These are phyloP conservation scores for Paramarasmius palmivorus DNA, from an alignment of 1,284 basidiomycete species.

Conservation along the genomic window DNA sequence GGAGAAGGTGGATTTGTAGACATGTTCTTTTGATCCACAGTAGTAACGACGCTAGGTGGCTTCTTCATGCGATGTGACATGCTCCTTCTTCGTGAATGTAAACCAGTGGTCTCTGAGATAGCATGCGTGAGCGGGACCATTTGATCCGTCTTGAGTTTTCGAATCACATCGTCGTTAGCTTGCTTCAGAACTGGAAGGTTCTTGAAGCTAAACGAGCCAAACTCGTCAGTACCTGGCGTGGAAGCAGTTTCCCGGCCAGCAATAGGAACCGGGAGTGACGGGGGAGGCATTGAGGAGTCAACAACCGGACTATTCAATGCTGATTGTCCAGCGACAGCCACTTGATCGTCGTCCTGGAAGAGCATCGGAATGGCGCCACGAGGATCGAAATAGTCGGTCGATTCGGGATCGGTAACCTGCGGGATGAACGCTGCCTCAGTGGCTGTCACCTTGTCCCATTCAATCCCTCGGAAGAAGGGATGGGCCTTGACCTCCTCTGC, in stretches of 20 bases:
- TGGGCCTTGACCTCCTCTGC: slow-evolving; percentile 94
- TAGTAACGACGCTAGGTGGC: slow-evolving; percentile 74
- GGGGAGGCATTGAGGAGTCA: slow-evolving; percentile 39
- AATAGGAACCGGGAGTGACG: slow-evolving; percentile 49
- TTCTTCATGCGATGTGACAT: slow-evolving; percentile 77
- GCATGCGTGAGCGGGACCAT: slow-evolving; percentile 72
- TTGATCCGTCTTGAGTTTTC: slow-evolving; percentile 88
- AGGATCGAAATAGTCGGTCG: slow-evolving; percentile 98
- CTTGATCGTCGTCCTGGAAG: slow-evolving; percentile 81
- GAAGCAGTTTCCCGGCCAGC: slow-evolving; percentile 46
- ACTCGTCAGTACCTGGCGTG: slow-evolving; percentile 78
- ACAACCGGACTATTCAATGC: slow-evolving; percentile 48
- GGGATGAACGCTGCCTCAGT: slow-evolving; percentile 95
- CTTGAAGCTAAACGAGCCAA: slow-evolving; percentile 98
- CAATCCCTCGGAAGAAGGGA: slow-evolving; percentile 87
- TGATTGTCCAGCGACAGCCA: slow-evolving; percentile 50
- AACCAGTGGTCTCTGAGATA: slow-evolving; percentile 60
- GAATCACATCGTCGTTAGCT: slow-evolving; percentile 97
- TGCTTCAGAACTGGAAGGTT: slow-evolving; percentile 96
- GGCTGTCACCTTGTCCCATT: slow-evolving; percentile 91
- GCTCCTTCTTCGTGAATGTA: slow-evolving; percentile 68
- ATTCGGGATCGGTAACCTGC: slow-evolving; percentile 93
- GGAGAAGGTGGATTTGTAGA: slow-evolving; percentile 82
- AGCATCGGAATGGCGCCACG: slow-evolving; percentile 89
- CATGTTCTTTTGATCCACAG: slow-evolving; percentile 58